Evolutionary conservation across 108 stramenopile genomes (phyloP), one percentile per base, ranked within the genome.

Genomic region (Cyclostephanos tholiformis): DNA sequence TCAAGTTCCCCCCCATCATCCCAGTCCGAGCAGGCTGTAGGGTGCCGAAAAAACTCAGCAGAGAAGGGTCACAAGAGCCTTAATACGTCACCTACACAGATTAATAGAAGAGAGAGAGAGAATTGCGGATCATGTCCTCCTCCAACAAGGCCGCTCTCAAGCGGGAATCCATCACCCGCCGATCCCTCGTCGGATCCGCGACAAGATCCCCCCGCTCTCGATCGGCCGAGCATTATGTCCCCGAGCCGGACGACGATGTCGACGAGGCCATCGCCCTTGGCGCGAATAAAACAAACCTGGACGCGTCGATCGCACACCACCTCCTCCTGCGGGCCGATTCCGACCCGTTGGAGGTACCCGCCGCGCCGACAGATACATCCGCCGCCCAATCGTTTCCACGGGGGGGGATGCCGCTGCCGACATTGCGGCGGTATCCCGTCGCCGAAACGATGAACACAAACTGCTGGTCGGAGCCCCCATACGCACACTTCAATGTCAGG

Each of bases 391-490:
- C 35, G 46, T 29, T 50, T 6, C 63, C 22, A 16, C 8, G 17
- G 19, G 2, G 61, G 17, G 2, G 30, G 61, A 63, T 32, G 12
- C 43, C 46, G 41, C 12, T 71, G 27, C 77, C 65, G 23, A 78
- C 77, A 0, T 44, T 79, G 30, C 79, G 71, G 3, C 44, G 79
- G 17, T 78, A 56, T 51, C 79, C 72, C 12, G 68, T 79, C 29
- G 66, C 62, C 3, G 79, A 73, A 36, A 79, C 66, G 19, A 79
- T 73, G 35, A 78, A 87, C 26, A 70, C 71, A 51, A 94, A 95
- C 64, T 91, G 90, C 68, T 92, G 86, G 88, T 88, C 87, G 3
- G 87, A 88, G 75, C 90, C 94, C 26, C 60, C 66, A 27, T 62
- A 65, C 8, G 64, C 57, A 13, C 69, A 79, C 39, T 95, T 92